Conservation (phyloP, 805 yeast genomes). For the Lipomyces spencermartinsiae region DNA sequence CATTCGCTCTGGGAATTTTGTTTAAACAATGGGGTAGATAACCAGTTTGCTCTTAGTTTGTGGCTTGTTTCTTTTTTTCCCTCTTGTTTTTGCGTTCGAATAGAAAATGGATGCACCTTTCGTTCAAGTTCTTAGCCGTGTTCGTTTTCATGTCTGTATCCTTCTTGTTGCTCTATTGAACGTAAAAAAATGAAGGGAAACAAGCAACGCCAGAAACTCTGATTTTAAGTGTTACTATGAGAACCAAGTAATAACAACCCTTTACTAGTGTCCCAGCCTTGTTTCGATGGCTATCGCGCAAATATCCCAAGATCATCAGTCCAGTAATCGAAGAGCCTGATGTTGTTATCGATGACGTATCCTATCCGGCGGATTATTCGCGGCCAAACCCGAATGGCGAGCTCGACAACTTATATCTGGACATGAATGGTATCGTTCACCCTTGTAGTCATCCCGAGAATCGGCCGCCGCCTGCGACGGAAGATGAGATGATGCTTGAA, state of each 20-base stretch:
- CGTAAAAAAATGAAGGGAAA: constrained; percentile 16
- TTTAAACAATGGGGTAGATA: constrained; percentile 19
- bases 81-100: constrained; percentile 3
- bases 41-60: constrained; percentile 1
- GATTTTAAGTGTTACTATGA: constrained; percentile 9
- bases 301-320: constrained; percentile 91
- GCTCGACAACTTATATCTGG: constrained; percentile 88
- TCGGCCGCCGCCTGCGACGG: constrained; percentile 93
- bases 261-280: constrained; percentile 85
- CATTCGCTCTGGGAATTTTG: not conserved
- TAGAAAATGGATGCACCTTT: not conserved
- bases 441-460: constrained; percentile 99
- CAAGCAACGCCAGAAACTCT: constrained; percentile 4
- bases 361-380: constrained; percentile 68
- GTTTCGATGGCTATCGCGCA: constrained; percentile 91
- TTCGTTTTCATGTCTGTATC: not conserved
- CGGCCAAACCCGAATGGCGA: constrained; percentile 95
- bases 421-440: constrained; percentile 99
- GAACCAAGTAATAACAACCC: constrained; percentile 11
- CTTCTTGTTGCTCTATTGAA: constrained; percentile 11
- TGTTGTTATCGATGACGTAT: constrained; percentile 61
- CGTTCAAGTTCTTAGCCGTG: not conserved
- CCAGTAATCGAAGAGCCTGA: constrained; percentile 81
- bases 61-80: constrained; percentile 12
- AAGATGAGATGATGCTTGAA: constrained; percentile 95